A percentile compares a stretch with the other conserved stretches of the same genome.
Conservation (phyloP, 257 asterid species). For the Petunia secreta region DNA sequence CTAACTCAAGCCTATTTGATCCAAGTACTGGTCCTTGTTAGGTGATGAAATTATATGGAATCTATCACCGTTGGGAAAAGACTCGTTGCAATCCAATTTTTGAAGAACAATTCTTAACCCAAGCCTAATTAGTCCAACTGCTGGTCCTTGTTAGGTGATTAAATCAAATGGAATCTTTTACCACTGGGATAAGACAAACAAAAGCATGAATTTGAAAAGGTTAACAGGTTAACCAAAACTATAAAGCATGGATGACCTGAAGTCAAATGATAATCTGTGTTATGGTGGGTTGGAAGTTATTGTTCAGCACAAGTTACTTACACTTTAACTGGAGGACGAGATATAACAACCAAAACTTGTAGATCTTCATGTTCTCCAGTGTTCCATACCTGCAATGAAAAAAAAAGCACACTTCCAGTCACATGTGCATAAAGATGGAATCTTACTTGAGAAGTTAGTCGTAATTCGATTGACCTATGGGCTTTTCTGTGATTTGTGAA, state of each 20-base stretch:
- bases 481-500: not conserved
- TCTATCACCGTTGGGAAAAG: not conserved
- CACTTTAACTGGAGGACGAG: constrained; percentile 94
- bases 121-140: not conserved
- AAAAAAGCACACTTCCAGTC: constrained; percentile 20
- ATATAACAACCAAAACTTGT: constrained; percentile 72
- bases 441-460: not conserved
- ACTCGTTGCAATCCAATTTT: too few species aligned
- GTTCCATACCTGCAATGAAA: constrained; percentile 63
- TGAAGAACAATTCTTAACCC: not conserved
- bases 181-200: not conserved
- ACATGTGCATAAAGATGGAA: not conserved
- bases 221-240: not conserved
- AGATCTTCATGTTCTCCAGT: constrained; percentile 68
- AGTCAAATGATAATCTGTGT: constrained; percentile 1
- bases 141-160: constrained; percentile 20
- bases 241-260: not conserved
- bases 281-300: not conserved
- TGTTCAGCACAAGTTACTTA: constrained; percentile 40
- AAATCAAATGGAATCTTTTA: not conserved
- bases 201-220: not conserved
- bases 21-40: constrained; percentile 17
- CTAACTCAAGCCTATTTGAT: not conserved
- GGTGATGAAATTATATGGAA: not conserved
- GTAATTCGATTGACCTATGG: not conserved